Conservation (phyloP, 305 asterid genomes). For the Ilex paraguariensis region DNA sequence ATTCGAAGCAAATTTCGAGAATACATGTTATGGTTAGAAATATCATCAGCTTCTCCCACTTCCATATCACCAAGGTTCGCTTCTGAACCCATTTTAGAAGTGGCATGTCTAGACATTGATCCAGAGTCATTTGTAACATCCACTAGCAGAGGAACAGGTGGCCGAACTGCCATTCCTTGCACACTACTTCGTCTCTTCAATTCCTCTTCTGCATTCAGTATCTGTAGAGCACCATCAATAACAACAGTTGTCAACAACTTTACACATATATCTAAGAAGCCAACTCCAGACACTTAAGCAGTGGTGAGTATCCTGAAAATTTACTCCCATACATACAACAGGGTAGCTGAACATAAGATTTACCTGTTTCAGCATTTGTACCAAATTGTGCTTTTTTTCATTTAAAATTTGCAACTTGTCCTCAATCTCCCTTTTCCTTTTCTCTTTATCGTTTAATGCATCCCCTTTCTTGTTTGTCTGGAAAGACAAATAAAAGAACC, state of each 20-base stretch:
- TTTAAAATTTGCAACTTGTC: constrained; percentile 66
- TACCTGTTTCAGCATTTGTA: constrained; percentile 87
- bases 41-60: constrained; percentile 62
- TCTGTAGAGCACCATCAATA: constrained; percentile 34
- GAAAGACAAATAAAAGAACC: constrained; percentile 13
- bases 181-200: constrained; percentile 50
- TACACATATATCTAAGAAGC: no score
- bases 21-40: constrained; percentile 45
- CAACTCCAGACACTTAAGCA: no score
- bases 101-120: constrained; percentile 60
- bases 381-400: constrained; percentile 73
- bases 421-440: constrained; percentile 62
- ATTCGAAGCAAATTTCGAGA: constrained; percentile 52
- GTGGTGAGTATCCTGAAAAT: constrained; percentile 5
- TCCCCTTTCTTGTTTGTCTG: constrained; percentile 46
- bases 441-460: constrained; percentile 38
- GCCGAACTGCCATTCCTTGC: constrained; percentile 49
- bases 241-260: background rate
- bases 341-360: no score
- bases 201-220: constrained; percentile 81
- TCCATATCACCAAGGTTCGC: constrained; percentile 53
- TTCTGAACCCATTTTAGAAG: constrained; percentile 70
- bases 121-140: constrained; percentile 75
- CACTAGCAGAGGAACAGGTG: constrained; percentile 63
- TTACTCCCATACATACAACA: background rate